Base-by-base conservation (phyloP, 2,329 filamentous ascomycete genomes). In the Fusarium acutatum region DNA sequence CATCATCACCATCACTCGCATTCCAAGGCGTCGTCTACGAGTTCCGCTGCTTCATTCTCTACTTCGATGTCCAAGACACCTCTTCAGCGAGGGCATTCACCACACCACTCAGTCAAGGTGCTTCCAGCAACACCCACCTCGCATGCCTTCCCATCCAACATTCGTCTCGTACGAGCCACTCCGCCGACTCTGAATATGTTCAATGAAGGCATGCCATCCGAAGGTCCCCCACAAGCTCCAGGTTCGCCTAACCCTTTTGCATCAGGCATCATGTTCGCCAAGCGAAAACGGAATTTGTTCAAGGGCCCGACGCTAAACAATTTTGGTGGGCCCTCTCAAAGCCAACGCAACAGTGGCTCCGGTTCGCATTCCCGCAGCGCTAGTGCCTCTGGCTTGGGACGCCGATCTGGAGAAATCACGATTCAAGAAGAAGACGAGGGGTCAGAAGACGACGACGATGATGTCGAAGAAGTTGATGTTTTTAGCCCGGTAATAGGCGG, bases 91-190 rank as follows among this genome's bases (percentile, higher is more conserved):
- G 88, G 89, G 20, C 90, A 93, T 30, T 95, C 92, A 7, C 96
- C 96, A 3, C 95, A 98, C 80, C 90, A 94, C 75, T 97, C 94
- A 0, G 93, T 98, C 77, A 98, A 98, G 83, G 93, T 98, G n/a
- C 89, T 98, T 6, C 96, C 96, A 3, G 94, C 94, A 0, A 97
- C 95, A 0, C 96, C 96, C 0, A 95, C 93, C 1, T 84, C 88
- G 6, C 86, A 87, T 22, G 85, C 89, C 2, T 97, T 98, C 77
- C 95, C 96, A 1, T 93, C 91, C 58, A 97, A 95, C 74, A 93
- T 98, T 67, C 92, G 96, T 6, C 86, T 98, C 18, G 94, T 96
- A 4, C 90, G 95, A 35, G 85, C 86, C 1, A 85, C 88, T 5
- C 83, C 88, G 0, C 84, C 87, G 15, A 83, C 87, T 0, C 78